Conservation (phyloP, 2,329 filamentous ascomycete species). For the Elsinoe australis region DNA sequence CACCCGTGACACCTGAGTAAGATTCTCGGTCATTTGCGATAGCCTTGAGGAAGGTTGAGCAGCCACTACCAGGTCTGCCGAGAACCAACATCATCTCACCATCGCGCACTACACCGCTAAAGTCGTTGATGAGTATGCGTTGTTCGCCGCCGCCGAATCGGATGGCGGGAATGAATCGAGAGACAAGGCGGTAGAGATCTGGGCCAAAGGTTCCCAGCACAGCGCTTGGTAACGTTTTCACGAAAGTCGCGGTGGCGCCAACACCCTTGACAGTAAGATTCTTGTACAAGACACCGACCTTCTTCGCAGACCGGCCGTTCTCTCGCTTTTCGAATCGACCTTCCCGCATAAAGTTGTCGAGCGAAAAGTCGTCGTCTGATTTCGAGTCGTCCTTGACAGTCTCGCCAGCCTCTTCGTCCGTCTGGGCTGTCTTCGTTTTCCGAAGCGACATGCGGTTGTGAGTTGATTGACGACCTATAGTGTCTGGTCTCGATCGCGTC, state of each 20-base stretch:
- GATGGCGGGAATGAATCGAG: slow-evolving; percentile 46
- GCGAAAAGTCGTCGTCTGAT: slow-evolving; percentile 54
- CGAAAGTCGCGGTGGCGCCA: slow-evolving; percentile 58
- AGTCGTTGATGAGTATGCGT: slow-evolving; percentile 55
- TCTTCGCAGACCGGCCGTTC: slow-evolving; percentile 62
- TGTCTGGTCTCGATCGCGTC: slow-evolving; percentile 28
- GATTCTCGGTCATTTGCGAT: slow-evolving; percentile 61
- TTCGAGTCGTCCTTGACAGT: slow-evolving; percentile 39
- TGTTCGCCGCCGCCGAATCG: slow-evolving; percentile 43
- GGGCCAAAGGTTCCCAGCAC: slow-evolving; percentile 73
- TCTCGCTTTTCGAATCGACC: slow-evolving; percentile 69
- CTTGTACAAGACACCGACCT: slow-evolving; percentile 69
- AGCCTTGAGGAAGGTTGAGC: slow-evolving; percentile 68
- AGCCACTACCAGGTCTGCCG: slow-evolving; percentile 65
- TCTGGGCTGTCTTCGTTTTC: slow-evolving; percentile 22
- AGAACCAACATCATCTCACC: slow-evolving; percentile 65
- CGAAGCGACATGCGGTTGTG: slow-evolving; percentile 23
- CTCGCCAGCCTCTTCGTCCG: slow-evolving; percentile 28
- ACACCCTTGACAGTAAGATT: slow-evolving; percentile 67
- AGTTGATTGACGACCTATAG: slow-evolving; percentile 1
- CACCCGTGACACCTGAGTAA: slow-evolving; percentile 59
- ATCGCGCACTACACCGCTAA: slow-evolving; percentile 57
- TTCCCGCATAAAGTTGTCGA: slow-evolving; percentile 63
- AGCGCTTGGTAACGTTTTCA: slow-evolving; percentile 65
- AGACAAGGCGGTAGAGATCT: slow-evolving; percentile 61